Evolutionary conservation across 805 yeast genomes (phyloP).

Genomic region (Danielozyma ontarioensis): DNA sequence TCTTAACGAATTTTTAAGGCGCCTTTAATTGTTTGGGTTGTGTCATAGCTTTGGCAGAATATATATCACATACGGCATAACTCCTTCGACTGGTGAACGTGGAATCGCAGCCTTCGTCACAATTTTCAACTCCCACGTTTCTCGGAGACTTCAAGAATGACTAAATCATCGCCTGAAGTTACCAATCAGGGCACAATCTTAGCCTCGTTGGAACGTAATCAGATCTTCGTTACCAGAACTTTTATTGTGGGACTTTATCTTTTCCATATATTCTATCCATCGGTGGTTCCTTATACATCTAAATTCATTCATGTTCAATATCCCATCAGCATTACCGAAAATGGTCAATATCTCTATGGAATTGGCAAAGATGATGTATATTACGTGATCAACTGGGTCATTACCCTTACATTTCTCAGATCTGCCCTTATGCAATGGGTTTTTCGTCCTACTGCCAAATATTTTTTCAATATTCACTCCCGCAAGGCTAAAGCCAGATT

Average conservation of each 20-base stretch:
- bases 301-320: slow-evolving; percentile 34
- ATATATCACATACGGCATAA: too few species aligned
- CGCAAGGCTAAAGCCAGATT: slow-evolving; percentile 59
- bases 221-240: slow-evolving; percentile 26
- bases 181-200: slow-evolving; percentile 16
- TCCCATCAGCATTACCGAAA: slow-evolving; percentile 9
- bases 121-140: too few species aligned
- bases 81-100: too few species aligned
- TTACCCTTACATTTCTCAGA: slow-evolving; percentile 54
- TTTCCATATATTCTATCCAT: slow-evolving; percentile 18
- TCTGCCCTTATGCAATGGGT: slow-evolving; percentile 54
- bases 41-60: too few species aligned
- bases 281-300: slow-evolving; percentile 20
- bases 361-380: slow-evolving; percentile 53
- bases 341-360: slow-evolving; percentile 35
- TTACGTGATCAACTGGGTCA: slow-evolving; percentile 49
- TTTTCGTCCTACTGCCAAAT: slow-evolving; percentile 52
- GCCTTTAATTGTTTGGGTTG: too few species aligned
- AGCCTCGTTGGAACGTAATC: slow-evolving; percentile 32
- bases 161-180: too few species aligned
- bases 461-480: slow-evolving; percentile 36
- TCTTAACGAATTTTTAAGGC: too few species aligned
- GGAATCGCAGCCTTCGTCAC: too few species aligned
- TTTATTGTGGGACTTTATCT: slow-evolving; percentile 21
- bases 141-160: too few species aligned